Percentiles rank a stretch among this genome's conserved stretches.
Conservation (phyloP, 2,329 filamentous ascomycete genomes). For the Apiospora phragmitis region DNA sequence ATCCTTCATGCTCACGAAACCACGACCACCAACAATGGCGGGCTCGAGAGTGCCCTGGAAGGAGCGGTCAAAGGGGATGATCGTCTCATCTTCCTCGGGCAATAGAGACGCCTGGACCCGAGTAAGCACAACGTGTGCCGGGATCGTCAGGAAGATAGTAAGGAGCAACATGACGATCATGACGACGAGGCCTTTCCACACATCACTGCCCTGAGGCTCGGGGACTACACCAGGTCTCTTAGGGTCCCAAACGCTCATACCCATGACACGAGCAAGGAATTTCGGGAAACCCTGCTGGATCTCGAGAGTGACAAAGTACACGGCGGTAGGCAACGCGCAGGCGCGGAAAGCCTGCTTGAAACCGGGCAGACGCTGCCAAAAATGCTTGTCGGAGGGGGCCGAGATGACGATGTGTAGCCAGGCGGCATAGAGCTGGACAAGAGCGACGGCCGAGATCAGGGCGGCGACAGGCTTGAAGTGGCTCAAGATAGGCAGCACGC, state of each 20-base stretch:
- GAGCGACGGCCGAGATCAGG: constrained; percentile 58
- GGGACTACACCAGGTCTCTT: constrained; percentile 39
- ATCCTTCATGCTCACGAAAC: constrained; percentile 69
- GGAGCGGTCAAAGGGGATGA: constrained; percentile 87
- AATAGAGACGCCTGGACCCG: constrained; percentile 88
- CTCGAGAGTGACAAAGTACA: constrained; percentile 60
- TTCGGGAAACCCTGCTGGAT: constrained; percentile 49
- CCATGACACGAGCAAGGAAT: constrained; percentile 46
- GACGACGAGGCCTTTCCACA: constrained; percentile 49
- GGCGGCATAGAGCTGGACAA: constrained; percentile 69
- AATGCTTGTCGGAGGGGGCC: constrained; percentile 60
- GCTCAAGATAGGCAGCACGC: constrained; percentile 33
- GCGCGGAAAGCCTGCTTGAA: constrained; percentile 65
- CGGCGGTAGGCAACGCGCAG: constrained; percentile 66
- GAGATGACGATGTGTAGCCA: constrained; percentile 90
- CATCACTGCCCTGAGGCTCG: constrained; percentile 36
- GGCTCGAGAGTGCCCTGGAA: constrained; percentile 77
- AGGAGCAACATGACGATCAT: constrained; percentile 48
- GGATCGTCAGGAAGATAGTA: constrained; percentile 68
- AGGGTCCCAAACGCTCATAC: constrained; percentile 42
- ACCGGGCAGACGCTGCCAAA: constrained; percentile 69
- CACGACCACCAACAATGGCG: constrained; percentile 71
- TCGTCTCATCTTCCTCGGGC: constrained; percentile 75
- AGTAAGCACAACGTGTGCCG: constrained; percentile 72
- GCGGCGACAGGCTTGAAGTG: constrained; percentile 43